A percentile compares a stretch with the other conserved stretches of the same genome.
phyloP scores from a whole-genome alignment of 1,284 basidiomycete species.

The Ustilago sp. region DNA sequence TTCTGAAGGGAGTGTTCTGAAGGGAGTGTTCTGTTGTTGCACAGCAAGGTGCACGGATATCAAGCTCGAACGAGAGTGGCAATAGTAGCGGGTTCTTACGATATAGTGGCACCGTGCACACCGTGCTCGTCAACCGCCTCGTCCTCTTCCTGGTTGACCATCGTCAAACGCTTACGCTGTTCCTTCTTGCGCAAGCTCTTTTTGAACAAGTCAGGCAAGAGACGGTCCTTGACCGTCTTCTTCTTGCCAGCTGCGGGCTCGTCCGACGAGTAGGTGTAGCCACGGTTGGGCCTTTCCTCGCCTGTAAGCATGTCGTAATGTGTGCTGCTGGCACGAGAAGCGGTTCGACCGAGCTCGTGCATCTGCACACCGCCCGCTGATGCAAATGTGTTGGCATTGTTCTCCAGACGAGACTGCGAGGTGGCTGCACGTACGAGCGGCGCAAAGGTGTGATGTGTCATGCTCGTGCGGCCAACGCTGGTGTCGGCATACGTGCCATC shows the following conservation, averaged over 20 bases:
- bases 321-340: slow-evolving; percentile 63
- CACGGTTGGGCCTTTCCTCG: slow-evolving; percentile 55
- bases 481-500: slow-evolving; percentile 32
- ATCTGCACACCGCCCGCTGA: slow-evolving; percentile 38
- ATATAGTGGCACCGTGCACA: background rate
- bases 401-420: slow-evolving; percentile 21
- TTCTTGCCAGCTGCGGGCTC: slow-evolving; percentile 37
- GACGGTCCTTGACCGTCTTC: slow-evolving; percentile 45
- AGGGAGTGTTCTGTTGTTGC: background rate
- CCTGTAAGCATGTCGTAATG: slow-evolving; percentile 71
- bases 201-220: slow-evolving; percentile 41
- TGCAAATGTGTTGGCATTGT: background rate
- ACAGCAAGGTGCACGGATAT: background rate
- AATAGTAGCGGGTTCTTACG: background rate
- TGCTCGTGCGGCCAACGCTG: slow-evolving; percentile 30
- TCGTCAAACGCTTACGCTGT: slow-evolving; percentile 36
- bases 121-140: slow-evolving; percentile 22
- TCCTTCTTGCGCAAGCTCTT: slow-evolving; percentile 43
- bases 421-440: slow-evolving; percentile 40
- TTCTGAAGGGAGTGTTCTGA: background rate
- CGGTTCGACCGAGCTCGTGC: slow-evolving; percentile 57
- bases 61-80: background rate
- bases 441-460: slow-evolving; percentile 41
- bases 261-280: slow-evolving; percentile 69
- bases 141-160: slow-evolving; percentile 51